Evolutionary conservation across 2,329 filamentous ascomycete genomes (phyloP), one percentile per base, ranked within the genome.

Genomic region (Fonsecaea nubica): DNA sequence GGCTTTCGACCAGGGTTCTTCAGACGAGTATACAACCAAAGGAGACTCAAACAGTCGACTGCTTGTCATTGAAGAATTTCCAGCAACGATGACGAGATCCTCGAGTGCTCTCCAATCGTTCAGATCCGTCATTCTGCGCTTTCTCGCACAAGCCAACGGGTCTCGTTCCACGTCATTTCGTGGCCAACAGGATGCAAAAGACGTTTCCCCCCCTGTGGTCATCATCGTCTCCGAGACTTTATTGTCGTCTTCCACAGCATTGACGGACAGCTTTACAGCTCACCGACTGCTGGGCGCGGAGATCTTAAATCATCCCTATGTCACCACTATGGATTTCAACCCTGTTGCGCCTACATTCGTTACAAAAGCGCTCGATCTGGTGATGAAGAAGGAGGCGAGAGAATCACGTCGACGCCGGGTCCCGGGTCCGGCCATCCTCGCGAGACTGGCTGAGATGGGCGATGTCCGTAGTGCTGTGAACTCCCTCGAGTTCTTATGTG

Each of bases 381-480:
- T 97, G 1, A 86, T 98, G 0, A 84, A 90, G 72, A 97, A 97
- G 76, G 93, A 98, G 77, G 90, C 93, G 0, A 85, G 89, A 15
- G 88, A 89, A 71, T 96, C 92, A 1, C 90, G 90, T 3, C 85
- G 92, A 59, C 87, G 86, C 63, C 89, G 87, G 63, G 92, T 91
- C 0, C 92, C 93, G 0, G 92, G 93, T 0, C 90, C 91, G 0
- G 84, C 86, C 55, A 90, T 97, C 4, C 83, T 98, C 13, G 91
- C 92, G 71, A 86, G 83, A 33, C 85, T 99, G 0, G 90, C 92
- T 0, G 92, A 96, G 70, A 90, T 92, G 72, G 95, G 95, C 2
- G 95, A 99, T 74, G 90, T 99, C 59, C 88, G 95, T 68, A 98
- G 90, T 77, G 95, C 95, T n/a, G 86, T 96, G 33, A 93, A 93